These are phyloP conservation scores for Colletotrichum sp. DNA, from an alignment of 2,329 filamentous ascomycete genomes.

Conservation along the genomic window DNA sequence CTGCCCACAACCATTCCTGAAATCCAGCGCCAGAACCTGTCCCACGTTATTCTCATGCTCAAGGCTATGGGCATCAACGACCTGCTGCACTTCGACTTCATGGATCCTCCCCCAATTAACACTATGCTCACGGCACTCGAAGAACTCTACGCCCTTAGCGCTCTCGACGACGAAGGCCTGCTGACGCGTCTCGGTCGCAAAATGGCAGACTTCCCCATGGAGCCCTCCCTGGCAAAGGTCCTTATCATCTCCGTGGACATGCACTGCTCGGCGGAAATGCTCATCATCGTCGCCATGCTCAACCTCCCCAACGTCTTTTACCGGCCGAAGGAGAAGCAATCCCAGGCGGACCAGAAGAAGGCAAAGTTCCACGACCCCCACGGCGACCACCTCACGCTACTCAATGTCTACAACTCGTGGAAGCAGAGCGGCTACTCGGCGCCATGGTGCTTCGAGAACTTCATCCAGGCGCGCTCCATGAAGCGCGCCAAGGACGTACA, in stretches of 20 bases:
- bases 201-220: constrained; percentile 99
- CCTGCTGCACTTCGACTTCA: constrained; percentile 95
- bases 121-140: constrained; percentile 97
- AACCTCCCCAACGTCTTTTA: constrained; percentile 89
- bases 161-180: constrained; percentile 93
- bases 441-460: constrained; percentile 97
- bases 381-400: constrained; percentile 90
- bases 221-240: constrained; percentile 88
- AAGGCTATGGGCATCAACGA: constrained; percentile 99
- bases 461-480: constrained; percentile 92
- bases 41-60: constrained; percentile 93
- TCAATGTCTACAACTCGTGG: constrained; percentile 99
- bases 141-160: constrained; percentile 90
- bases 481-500: constrained; percentile 89
- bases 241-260: constrained; percentile 88
- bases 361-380: constrained; percentile 95
- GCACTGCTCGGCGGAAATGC: constrained; percentile 89
- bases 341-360: constrained; percentile 96
- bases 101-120: constrained; percentile 97
- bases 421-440: constrained; percentile 82
- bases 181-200: constrained; percentile 90
- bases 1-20: constrained; percentile 94
- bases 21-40: constrained; percentile 93
- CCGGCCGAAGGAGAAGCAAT: constrained; percentile 95
- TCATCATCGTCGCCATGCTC: constrained; percentile 95